Evolutionary conservation across 805 yeast genomes (phyloP).

Genomic region (Saccharomyces paradoxus): DNA sequence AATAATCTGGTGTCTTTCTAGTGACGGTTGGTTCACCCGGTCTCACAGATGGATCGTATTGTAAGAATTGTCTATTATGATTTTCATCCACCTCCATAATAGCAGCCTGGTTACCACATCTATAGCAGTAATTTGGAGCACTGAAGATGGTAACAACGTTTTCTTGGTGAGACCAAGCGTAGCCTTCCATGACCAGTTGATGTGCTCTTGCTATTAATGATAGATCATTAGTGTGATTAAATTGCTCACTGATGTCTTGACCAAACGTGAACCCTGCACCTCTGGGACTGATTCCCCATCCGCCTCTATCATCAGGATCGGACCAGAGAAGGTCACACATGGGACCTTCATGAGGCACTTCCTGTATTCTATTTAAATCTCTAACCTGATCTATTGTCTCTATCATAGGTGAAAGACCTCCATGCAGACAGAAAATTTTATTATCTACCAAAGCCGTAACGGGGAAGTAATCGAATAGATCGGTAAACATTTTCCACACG

Average conservation of each 20-base stretch:
- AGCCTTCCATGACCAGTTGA: slow-evolving; percentile 93
- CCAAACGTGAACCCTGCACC: slow-evolving; percentile 98
- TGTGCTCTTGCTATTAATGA: slow-evolving; percentile 85
- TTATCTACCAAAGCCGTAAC: slow-evolving; percentile 85
- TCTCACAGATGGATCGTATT: slow-evolving; percentile 89
- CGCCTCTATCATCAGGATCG: slow-evolving; percentile 93
- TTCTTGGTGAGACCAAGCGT: slow-evolving; percentile 86
- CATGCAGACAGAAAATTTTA: slow-evolving; percentile 83
- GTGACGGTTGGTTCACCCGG: slow-evolving; percentile 96
- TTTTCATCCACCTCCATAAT: slow-evolving; percentile 94
- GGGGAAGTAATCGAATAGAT: slow-evolving; percentile 83
- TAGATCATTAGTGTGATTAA: slow-evolving; percentile 79
- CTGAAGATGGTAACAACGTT: slow-evolving; percentile 84
- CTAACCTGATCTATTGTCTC: slow-evolving; percentile 86
- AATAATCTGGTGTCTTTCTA: slow-evolving; percentile 93
- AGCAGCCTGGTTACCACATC: slow-evolving; percentile 96
- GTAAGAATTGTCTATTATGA: slow-evolving; percentile 80
- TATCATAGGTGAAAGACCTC: slow-evolving; percentile 88
- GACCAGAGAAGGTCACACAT: slow-evolving; percentile 95
- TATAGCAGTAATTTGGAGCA: slow-evolving; percentile 90
- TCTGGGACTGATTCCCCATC: slow-evolving; percentile 94
- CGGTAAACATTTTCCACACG: slow-evolving; percentile 87
- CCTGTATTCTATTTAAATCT: slow-evolving; percentile 80
- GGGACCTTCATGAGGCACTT: slow-evolving; percentile 94
- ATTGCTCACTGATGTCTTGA: slow-evolving; percentile 83